Base-by-base conservation (phyloP, 208 protist species). In the Naegleria fowleri region DNA sequence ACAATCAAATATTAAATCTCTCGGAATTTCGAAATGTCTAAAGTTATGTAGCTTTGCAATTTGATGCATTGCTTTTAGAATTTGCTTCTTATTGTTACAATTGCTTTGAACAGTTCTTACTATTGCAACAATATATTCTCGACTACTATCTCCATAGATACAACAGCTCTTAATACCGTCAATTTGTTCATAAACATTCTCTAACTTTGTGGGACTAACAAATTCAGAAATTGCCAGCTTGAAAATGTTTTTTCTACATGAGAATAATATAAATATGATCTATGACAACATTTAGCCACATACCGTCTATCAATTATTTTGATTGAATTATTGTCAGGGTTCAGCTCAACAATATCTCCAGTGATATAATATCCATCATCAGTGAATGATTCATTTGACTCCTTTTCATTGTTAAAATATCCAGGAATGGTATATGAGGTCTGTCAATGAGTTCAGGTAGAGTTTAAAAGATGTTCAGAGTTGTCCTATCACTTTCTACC, bases 351-450 rank as follows among this genome's bases (percentile, higher is more conserved):
- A 43, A 93, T 75, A 43, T 93, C 92, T 52, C 92, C 92, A 55
- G 92, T 91, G 5, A 93, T 52, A 51, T 93, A 86, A 94, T 95
- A 97, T 9, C 96, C 94, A 36, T 97, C 94, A 5, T 33, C 43
- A 19, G 94, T 92, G 7, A 95, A 90, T 19, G 90, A 90, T 84
- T 96, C 94, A 29, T n/a, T 90, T 1, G 58, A 93, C 22, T 51
- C 51, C 36, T 94, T 16, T 67, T 38, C 33, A 15, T 92, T 88
- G 41, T 95, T 95, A 91, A 94, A 96, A 67, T 97, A 97, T 22
- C 96, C 96, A 91, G 95, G 94, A 1, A 97, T 90, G 59, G 90
- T 90, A 51, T 90, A 88, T 39, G 95, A 29, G 11, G 55, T 67
- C 55, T 67, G 1, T 67, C 1, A n/a, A n/a, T n/a, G n/a, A n/a